phyloP scores from a whole-genome alignment of 1,139 yeast genomes.

The Wickerhamomyces sp. region DNA sequence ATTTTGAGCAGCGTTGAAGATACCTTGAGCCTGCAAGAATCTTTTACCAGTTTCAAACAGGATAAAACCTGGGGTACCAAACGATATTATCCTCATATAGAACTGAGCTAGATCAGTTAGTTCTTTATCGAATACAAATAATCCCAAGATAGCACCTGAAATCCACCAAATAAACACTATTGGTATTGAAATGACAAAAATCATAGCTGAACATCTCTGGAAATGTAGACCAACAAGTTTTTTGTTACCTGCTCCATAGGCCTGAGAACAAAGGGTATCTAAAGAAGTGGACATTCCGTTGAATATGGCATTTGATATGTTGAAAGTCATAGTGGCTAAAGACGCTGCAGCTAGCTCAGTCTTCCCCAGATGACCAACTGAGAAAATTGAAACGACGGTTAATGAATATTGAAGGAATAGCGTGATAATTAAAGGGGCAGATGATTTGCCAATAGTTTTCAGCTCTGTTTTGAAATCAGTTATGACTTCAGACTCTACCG shows the following conservation, averaged over 20 bases:
- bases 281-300: conserved; percentile 53
- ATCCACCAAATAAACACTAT: conserved; percentile 37
- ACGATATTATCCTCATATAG: conserved; percentile 30
- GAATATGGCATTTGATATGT: conserved; percentile 44
- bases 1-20: conserved; percentile 38
- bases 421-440: conserved; percentile 63
- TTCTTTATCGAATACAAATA: conserved; percentile 31
- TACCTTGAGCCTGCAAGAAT: conserved; percentile 37
- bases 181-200: conserved; percentile 30
- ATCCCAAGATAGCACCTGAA: conserved; percentile 27
- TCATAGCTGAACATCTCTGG: conserved; percentile 40
- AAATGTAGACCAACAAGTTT: conserved; percentile 37
- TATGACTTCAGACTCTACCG: background rate
- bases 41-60: conserved; percentile 40
- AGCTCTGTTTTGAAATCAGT: conserved; percentile 26
- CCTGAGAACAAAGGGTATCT: conserved; percentile 51
- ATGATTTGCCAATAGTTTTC: conserved; percentile 25
- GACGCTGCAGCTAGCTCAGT: conserved; percentile 36
- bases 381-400: conserved; percentile 73
- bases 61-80: conserved; percentile 36
- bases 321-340: conserved; percentile 44
- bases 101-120: conserved; percentile 31
- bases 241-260: conserved; percentile 37
- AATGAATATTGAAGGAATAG: conserved; percentile 74
- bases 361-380: conserved; percentile 78